Evolutionary conservation across 805 yeast species (phyloP).

Genomic region (Candida boidinii): DNA sequence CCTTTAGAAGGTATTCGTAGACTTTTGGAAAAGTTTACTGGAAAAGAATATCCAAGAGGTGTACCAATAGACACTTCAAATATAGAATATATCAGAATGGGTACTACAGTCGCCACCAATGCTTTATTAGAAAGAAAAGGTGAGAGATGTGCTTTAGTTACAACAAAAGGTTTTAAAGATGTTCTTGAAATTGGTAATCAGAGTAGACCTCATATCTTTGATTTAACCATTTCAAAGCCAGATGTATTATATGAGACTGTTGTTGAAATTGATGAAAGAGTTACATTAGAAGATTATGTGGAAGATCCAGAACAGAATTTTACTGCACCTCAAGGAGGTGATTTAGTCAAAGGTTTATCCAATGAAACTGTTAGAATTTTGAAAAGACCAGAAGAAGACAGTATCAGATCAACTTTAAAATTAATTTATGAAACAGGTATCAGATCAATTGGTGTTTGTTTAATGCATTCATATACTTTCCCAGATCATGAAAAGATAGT

Average conservation of each 20-base stretch:
- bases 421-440: conserved; percentile 48
- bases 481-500: conserved; percentile 59
- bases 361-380: conserved; percentile 61
- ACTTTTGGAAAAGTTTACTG: conserved; percentile 53
- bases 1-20: conserved; percentile 88
- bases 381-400: conserved; percentile 37
- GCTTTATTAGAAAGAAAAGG: conserved; percentile 92
- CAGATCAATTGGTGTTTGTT: conserved; percentile 61
- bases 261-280: conserved; percentile 82
- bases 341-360: conserved; percentile 47
- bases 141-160: conserved; percentile 74
- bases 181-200: conserved; percentile 82
- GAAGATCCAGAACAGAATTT: conserved; percentile 51
- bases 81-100: conserved; percentile 73
- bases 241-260: conserved; percentile 67
- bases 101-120: conserved; percentile 94
- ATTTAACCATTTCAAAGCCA: conserved; percentile 65
- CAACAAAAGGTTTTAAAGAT: conserved; percentile 86
- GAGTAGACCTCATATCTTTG: conserved; percentile 84
- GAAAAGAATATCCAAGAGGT: conserved; percentile 47
- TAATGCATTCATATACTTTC: conserved; percentile 66
- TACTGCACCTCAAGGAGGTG: conserved; percentile 11
- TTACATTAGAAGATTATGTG: conserved; percentile 71
- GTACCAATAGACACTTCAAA: conserved; percentile 50
- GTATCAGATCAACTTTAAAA: conserved; percentile 32